A percentile compares a stretch with the other conserved stretches of the same genome.
Evolutionary conservation across 805 yeast species (phyloP).

Genomic region (Schwanniomyces occidentalis): DNA sequence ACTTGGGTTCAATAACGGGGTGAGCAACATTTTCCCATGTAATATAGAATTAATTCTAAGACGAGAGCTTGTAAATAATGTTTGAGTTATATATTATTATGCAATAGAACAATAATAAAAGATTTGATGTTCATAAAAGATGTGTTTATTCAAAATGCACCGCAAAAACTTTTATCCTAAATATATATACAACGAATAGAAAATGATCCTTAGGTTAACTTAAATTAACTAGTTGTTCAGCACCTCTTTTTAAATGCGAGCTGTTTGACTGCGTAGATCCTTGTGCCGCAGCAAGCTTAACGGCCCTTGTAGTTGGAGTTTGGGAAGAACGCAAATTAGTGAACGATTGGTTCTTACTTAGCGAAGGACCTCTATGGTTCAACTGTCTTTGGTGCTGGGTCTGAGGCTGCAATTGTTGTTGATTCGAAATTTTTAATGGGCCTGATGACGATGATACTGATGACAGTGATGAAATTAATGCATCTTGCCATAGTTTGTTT

Average conservation of each 20-base stretch:
- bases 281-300: constrained; percentile 29
- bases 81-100: too few relatives aligned
- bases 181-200: too few relatives aligned
- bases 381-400: constrained; percentile 16
- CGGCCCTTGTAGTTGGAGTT: constrained; percentile 37
- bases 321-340: constrained; percentile 18
- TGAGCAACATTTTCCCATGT: too few relatives aligned
- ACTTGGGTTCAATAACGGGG: too few relatives aligned
- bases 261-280: constrained; percentile 8
- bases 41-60: too few relatives aligned
- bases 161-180: too few relatives aligned
- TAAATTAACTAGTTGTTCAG: constrained; percentile 10
- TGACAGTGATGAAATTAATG: constrained; percentile 24
- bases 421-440: constrained; percentile 3
- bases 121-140: too few relatives aligned
- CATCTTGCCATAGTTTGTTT: constrained; percentile 43
- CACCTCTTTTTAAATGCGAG: constrained; percentile 3
- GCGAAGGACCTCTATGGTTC: constrained; percentile 21
- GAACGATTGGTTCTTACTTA: constrained; percentile 12
- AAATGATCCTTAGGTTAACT: constrained; percentile 1
- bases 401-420: constrained; percentile 9
- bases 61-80: too few relatives aligned
- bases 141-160: too few relatives aligned
- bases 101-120: too few relatives aligned
- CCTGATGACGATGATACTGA: constrained; percentile 7